phyloP scores from a whole-genome alignment of 208 protist genomes.

The Leishmania arabica region DNA sequence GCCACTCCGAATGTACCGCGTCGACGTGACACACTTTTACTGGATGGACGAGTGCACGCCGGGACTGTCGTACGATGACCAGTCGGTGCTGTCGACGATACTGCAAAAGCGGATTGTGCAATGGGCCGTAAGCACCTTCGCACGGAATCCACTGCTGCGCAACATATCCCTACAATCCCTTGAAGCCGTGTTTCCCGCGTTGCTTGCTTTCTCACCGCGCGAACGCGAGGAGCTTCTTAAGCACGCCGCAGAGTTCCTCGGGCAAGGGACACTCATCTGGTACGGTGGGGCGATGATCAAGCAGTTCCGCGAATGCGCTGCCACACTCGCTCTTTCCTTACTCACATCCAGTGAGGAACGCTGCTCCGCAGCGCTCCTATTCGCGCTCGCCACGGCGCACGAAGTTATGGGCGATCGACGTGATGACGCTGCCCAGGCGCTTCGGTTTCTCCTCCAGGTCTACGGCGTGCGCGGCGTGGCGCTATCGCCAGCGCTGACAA shows the following conservation, averaged over 20 bases:
- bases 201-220: conserved; percentile 11
- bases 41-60: conserved; percentile 32
- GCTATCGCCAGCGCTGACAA: conserved; percentile 13
- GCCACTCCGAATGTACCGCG: neutral
- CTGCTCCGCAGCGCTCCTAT: conserved; percentile 8
- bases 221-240: conserved; percentile 25
- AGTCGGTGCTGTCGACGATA: no score
- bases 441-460: conserved; percentile 11
- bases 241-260: conserved; percentile 19
- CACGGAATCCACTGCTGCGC: conserved; percentile 4
- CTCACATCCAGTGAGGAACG: conserved; percentile 19
- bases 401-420: neutral
- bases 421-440: neutral
- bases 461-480: conserved; percentile 1
- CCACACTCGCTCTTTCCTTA: neutral
- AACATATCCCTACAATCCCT: conserved; percentile 22
- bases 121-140: conserved; percentile 10
- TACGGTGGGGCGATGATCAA: conserved; percentile 21
- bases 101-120: conserved; percentile 16
- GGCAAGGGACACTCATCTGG: conserved; percentile 20
- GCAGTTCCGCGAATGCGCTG: conserved; percentile 10
- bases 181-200: conserved; percentile 19
- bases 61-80: neutral
- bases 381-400: conserved; percentile 17
- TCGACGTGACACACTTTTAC: conserved; percentile 16